Evolutionary conservation across 768 basidiomycete species (phyloP).

Genomic region (Suillus variegatus): DNA sequence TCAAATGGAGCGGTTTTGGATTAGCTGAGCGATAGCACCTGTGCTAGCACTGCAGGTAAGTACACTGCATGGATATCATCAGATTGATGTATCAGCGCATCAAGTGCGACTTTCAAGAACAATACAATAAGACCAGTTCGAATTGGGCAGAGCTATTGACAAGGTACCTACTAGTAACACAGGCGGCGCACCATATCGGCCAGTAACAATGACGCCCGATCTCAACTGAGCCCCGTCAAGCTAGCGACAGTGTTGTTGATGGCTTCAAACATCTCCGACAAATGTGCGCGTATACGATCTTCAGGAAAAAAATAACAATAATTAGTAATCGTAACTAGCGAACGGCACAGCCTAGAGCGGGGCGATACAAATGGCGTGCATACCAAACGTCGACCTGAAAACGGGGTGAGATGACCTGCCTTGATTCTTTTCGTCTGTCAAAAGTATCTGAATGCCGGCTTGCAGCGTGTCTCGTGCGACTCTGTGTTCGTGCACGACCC

Average conservation of each 20-base stretch:
- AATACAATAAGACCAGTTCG: not conserved
- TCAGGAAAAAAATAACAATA: constrained; percentile 3
- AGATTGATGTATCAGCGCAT: not conserved
- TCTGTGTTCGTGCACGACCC: constrained; percentile 20
- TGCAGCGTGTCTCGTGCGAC: constrained; percentile 15
- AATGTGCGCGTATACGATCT: constrained; percentile 25
- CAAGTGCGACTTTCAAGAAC: not conserved
- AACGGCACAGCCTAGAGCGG: constrained; percentile 5
- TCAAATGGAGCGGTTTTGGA: not conserved
- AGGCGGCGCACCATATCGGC: not conserved
- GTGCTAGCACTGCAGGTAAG: not conserved
- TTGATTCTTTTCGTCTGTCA: constrained; percentile 29
- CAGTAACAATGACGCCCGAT: not conserved
- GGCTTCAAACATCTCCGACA: constrained; percentile 28
- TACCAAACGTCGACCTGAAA: constrained; percentile 24
- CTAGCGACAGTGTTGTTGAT: constrained; percentile 27
- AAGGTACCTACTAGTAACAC: not conserved
- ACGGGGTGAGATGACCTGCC: constrained; percentile 33
- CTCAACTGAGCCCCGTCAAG: constrained; percentile 5
- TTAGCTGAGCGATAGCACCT: not conserved
- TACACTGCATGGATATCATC: not conserved
- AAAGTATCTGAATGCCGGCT: constrained; percentile 18
- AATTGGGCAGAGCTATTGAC: not conserved
- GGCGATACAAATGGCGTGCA: constrained; percentile 11
- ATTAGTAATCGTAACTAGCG: constrained; percentile 19